phyloP scores from a whole-genome alignment of 306 rosid species.

The Albizia julibrissin region DNA sequence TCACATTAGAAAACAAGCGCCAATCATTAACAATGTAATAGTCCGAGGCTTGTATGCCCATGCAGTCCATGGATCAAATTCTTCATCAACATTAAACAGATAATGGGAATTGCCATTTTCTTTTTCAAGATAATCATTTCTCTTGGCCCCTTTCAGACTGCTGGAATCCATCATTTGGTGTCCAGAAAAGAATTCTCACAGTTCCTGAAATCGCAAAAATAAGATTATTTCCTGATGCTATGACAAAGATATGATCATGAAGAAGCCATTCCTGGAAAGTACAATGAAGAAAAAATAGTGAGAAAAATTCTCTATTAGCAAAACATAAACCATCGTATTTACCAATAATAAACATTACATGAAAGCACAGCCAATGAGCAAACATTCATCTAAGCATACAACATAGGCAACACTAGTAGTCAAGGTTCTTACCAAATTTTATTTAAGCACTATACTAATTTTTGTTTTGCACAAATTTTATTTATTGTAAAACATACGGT shows the following conservation, averaged over 20 bases:
- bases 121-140: constrained; percentile 49
- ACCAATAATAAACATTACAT: constrained; percentile 4
- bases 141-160: constrained; percentile 59
- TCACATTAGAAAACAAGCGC: constrained; percentile 97
- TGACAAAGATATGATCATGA: constrained; percentile 26
- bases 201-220: constrained; percentile 36
- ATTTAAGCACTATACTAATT: neutral
- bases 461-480: neutral
- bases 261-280: constrained; percentile 31
- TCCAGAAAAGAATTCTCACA: constrained; percentile 41
- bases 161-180: constrained; percentile 64
- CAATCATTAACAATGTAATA: constrained; percentile 80
- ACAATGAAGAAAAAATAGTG: constrained; percentile 26
- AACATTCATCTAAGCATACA: neutral
- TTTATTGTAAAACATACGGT: neutral
- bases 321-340: constrained; percentile 16
- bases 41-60: constrained; percentile 99
- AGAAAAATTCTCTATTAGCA: constrained; percentile 10
- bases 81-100: constrained; percentile 55
- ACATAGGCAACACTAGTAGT: neutral
- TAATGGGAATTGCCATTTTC: constrained; percentile 63
- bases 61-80: constrained; percentile 98
- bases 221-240: constrained; percentile 26
- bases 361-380: constrained; percentile 1
- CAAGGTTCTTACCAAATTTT: constrained; percentile 18